Evolutionary conservation across 1,284 basidiomycete species (phyloP), one percentile per base, ranked within the genome.

Genomic region (Exobasidium cylindrosporum): DNA sequence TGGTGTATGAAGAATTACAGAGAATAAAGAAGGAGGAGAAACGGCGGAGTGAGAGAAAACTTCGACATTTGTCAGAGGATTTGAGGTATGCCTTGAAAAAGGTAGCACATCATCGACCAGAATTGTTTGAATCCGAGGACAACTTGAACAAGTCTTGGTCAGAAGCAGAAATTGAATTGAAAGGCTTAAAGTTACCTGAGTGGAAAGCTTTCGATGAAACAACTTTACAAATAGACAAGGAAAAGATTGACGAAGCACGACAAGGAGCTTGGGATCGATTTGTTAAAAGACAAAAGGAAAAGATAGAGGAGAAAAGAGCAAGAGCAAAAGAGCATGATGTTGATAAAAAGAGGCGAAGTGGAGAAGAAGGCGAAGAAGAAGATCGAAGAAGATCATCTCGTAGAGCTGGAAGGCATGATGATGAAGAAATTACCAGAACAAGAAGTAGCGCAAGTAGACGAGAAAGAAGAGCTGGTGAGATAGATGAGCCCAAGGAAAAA

Each of bases 81-180:
- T 83, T 98, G 35, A 89, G 96, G 2, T 97, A 97, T 80, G 96
- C 93, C 0, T 84, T 97, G 66, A 93, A 91, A 82, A 94, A 95
- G 76, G 14, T 14, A 17, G 44, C 53, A 10, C 57, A 54, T 11
- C 31, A 49, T 28, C 47, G 30, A 26, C 26, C 49, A 47, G 28
- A 24, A 23, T 3, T 56, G n/a, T 28, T 35, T 23, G 44, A 35
- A 10, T 21, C 40, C 17, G 59, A 61, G 44, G 56, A 59, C 17
- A 40, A 30, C 26, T 57, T 44, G 23, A 29, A 23, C 50, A 46
- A 35, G 11, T n/a, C 17, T 6, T 62, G 43, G 60, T 30, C 28
- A 14, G 58, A 35, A 49, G 21, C 28, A 17, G 17, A 45, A 49
- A 40, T 54, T 24, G 70, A 74, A 66, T 69, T 62, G 45, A 60